phyloP scores from a whole-genome alignment of 2,329 filamentous ascomycete species.

The Cytospora schulzeri region DNA sequence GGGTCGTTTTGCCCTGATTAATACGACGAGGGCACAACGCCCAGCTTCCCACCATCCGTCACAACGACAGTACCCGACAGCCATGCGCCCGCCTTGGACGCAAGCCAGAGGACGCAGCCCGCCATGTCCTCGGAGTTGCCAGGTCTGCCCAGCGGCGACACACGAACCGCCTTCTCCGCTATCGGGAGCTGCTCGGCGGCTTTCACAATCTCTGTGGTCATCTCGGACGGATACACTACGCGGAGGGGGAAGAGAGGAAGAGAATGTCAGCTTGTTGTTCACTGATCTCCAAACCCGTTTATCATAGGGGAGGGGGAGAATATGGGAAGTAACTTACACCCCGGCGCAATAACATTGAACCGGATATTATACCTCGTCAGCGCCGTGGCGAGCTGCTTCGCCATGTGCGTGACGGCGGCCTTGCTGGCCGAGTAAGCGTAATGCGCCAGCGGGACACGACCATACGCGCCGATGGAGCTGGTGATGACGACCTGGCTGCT shows the following conservation, averaged over 20 bases:
- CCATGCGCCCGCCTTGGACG: constrained; percentile 13
- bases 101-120: constrained; percentile 17
- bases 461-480: constrained; percentile 64
- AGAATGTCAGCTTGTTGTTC: no score
- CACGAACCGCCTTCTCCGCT: neutral
- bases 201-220: constrained; percentile 1
- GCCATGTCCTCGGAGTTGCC: constrained; percentile 16
- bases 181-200: neutral
- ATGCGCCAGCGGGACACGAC: constrained; percentile 61
- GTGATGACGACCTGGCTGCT: constrained; percentile 56
- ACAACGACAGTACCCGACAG: constrained; percentile 10
- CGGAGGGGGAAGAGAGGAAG: no score
- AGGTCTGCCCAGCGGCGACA: constrained; percentile 1
- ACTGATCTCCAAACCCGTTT: neutral
- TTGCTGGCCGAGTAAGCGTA: constrained; percentile 71
- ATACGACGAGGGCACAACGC: constrained; percentile 13
- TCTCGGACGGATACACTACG: constrained; percentile 18
- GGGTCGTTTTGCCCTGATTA: neutral
- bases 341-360: constrained; percentile 48
- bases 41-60: constrained; percentile 9
- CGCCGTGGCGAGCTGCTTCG: constrained; percentile 66
- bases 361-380: constrained; percentile 62
- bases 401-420: constrained; percentile 66
- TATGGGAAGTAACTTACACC: constrained; percentile 40
- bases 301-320: no score